These are phyloP conservation scores for Hawksworthiomyces lignivorus DNA, from an alignment of 2,329 filamentous ascomycete genomes.

Conservation along the genomic window DNA sequence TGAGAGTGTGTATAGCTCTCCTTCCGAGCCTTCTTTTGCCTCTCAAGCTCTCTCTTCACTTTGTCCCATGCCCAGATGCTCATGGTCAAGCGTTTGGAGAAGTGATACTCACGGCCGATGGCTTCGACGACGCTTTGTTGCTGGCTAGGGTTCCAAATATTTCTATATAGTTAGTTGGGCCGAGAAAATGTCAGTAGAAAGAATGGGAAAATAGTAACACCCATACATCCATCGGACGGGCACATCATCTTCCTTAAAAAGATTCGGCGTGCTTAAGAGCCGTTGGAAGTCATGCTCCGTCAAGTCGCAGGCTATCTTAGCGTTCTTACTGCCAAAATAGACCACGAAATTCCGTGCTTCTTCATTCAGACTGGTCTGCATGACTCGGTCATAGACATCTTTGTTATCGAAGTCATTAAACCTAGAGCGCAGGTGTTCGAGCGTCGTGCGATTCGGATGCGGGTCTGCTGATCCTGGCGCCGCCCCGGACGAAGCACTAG, in stretches of 20 bases:
- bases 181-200: neutral
- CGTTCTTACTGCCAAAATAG: conserved; percentile 51
- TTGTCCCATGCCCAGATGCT: conserved; percentile 47
- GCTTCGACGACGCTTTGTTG: conserved; percentile 47
- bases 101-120: conserved; percentile 56
- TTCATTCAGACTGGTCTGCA: conserved; percentile 30
- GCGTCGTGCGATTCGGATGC: no score
- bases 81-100: conserved; percentile 56
- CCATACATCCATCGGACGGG: conserved; percentile 61
- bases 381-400: conserved; percentile 35
- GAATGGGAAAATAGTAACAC: neutral
- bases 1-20: no score
- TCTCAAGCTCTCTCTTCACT: conserved; percentile 6
- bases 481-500: neutral
- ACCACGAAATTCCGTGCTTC: conserved; percentile 53
- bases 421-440: conserved; percentile 11
- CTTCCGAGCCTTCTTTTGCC: neutral
- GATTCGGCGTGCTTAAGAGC: conserved; percentile 25
- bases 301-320: conserved; percentile 50
- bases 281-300: conserved; percentile 30
- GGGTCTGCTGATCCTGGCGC: neutral
- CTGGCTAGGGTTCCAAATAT: conserved; percentile 60
- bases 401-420: conserved; percentile 49
- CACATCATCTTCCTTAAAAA: conserved; percentile 26
- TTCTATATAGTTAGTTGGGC: conserved; percentile 36